phyloP scores from a whole-genome alignment of 2,329 filamentous ascomycete genomes.

The Aspergillus glaucus region DNA sequence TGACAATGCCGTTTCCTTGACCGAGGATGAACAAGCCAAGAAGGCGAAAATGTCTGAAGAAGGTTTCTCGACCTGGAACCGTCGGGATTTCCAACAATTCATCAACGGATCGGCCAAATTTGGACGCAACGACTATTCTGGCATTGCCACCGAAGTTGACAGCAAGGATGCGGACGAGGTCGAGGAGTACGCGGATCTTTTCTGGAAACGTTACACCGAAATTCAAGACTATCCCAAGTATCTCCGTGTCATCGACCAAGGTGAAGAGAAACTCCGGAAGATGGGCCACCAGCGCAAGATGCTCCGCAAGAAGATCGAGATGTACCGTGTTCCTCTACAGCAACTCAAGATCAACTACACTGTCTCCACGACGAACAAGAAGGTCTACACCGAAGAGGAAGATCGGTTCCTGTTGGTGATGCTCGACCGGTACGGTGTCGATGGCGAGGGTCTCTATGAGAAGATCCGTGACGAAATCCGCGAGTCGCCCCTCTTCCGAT shows the following conservation, averaged over 20 bases:
- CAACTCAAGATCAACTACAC: conserved; percentile 99
- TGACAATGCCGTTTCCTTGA: conserved; percentile 80
- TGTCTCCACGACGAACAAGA: conserved; percentile 98
- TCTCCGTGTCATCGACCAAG: conserved; percentile 81
- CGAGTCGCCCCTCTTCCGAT: conserved; percentile 88
- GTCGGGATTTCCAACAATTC: conserved; percentile 96
- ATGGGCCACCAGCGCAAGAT: conserved; percentile 90
- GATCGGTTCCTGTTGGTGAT: conserved; percentile 92
- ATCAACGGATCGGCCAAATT: conserved; percentile 92
- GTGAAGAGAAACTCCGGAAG: conserved; percentile 82
- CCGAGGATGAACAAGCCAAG: conserved; percentile 80
- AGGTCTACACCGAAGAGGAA: conserved; percentile 98
- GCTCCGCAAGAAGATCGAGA: conserved; percentile 87
- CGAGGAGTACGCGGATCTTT: conserved; percentile 85
- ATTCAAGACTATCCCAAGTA: conserved; percentile 86
- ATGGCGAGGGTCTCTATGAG: conserved; percentile 84
- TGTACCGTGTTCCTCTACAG: conserved; percentile 94
- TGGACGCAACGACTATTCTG: conserved; percentile 76
- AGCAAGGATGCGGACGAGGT: conserved; percentile 82
- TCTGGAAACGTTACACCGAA: conserved; percentile 92
- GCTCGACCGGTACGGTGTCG: conserved; percentile 85
- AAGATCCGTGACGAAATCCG: conserved; percentile 95
- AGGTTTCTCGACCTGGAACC: conserved; percentile 93
- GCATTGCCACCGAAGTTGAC: conserved; percentile 83
- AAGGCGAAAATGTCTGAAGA: conserved; percentile 75